Conservation (phyloP, 805 yeast species). For the Kregervanrija fluxuum region DNA sequence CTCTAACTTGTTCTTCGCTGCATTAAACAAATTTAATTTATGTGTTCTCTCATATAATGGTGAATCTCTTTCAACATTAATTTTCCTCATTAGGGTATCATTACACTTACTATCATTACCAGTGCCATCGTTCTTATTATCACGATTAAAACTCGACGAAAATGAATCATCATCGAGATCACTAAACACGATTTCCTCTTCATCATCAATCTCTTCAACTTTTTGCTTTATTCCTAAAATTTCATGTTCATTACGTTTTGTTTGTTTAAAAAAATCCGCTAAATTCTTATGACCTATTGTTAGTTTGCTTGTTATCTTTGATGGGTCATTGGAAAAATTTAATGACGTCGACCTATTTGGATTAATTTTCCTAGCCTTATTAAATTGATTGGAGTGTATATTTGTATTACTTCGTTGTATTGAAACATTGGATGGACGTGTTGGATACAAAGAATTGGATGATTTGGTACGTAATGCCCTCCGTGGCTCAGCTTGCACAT, state of each 20-base stretch:
- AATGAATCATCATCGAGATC: background rate
- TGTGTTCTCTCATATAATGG: conserved; percentile 17
- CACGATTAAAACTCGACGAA: too few relatives aligned
- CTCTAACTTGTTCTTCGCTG: background rate
- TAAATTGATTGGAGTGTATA: too few relatives aligned
- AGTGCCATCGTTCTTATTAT: background rate
- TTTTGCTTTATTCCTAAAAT: conserved; percentile 1
- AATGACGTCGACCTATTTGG: too few relatives aligned
- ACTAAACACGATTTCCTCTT: conserved; percentile 3
- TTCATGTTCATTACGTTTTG: conserved; percentile 6
- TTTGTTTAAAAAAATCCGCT: conserved; percentile 9
- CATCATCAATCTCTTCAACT: background rate
- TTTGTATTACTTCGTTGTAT: too few relatives aligned
- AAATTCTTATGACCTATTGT: conserved; percentile 6
- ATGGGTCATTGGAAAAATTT: too few relatives aligned
- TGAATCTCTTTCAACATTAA: conserved; percentile 28
- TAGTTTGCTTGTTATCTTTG: background rate
- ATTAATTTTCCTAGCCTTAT: too few relatives aligned
- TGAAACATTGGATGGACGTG: too few relatives aligned
- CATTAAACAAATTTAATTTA: conserved; percentile 1
- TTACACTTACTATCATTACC: conserved; percentile 5
- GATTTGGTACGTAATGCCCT: conserved; percentile 1
- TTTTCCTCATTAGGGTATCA: conserved; percentile 18
- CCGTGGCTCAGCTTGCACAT: background rate
- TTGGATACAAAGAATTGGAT: background rate